A percentile compares a stretch with the other conserved stretches of the same genome.
Conservation (phyloP, 345 rosid genomes). For the Psidium friedrichsthalianum region DNA sequence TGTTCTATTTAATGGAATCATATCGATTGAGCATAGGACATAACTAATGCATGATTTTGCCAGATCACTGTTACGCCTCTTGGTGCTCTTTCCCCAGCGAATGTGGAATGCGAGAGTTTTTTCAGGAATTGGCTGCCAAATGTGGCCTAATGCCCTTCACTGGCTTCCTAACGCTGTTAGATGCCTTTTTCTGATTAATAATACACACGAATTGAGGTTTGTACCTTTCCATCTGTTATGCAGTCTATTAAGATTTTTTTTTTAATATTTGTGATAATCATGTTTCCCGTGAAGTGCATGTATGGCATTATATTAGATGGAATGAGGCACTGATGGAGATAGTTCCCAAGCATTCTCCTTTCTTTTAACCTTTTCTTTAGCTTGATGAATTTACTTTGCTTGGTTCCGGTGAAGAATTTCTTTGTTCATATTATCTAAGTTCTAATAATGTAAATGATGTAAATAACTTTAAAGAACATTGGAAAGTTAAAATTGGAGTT, state of each 20-base stretch:
- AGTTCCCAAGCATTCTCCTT: not conserved
- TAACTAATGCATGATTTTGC: not conserved
- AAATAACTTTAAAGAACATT: not conserved
- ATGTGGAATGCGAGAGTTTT: constrained; percentile 28
- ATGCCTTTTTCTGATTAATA: not conserved
- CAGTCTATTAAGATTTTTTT: not conserved
- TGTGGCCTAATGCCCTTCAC: constrained; percentile 16
- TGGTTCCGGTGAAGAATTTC: not conserved
- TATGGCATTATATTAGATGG: not conserved
- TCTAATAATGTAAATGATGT: not conserved
- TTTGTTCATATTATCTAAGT: not conserved
- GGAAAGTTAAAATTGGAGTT: not conserved
- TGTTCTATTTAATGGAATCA: not conserved
- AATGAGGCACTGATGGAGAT: not conserved
- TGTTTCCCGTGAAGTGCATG: not conserved
- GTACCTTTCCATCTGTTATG: not conserved
- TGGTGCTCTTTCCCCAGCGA: constrained; percentile 66
- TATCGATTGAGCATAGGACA: not conserved
- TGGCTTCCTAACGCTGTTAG: constrained; percentile 25
- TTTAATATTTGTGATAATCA: not conserved
- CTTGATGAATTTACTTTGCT: not conserved
- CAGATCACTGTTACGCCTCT: constrained; percentile 88
- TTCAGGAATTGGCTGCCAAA: constrained; percentile 63
- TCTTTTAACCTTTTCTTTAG: not conserved
- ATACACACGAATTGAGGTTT: not conserved